Conservation (phyloP, 768 basidiomycete genomes). For the Agaricus subrufescens region DNA sequence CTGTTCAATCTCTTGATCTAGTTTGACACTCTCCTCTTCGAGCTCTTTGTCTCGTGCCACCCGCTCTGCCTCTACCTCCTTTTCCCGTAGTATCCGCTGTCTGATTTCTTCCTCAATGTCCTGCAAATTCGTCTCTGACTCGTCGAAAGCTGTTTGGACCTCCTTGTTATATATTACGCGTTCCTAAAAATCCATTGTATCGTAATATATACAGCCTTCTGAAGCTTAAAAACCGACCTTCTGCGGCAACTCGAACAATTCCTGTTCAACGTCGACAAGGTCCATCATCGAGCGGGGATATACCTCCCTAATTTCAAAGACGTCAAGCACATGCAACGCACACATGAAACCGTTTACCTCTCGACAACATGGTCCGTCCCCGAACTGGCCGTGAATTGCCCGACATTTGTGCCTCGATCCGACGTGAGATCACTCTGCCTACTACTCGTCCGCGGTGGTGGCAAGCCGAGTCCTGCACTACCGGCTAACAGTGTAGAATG, state of each 20-base stretch:
- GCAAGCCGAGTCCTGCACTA: conserved; percentile 27
- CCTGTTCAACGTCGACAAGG: conserved; percentile 85
- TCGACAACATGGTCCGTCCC: conserved; percentile 68
- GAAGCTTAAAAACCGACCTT: conserved; percentile 44
- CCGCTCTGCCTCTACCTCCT: conserved; percentile 57
- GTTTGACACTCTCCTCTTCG: conserved; percentile 77
- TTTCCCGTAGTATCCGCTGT: conserved; percentile 62
- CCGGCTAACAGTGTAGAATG: conserved; percentile 31
- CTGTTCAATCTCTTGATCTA: conserved; percentile 83
- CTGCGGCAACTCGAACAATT: conserved; percentile 85
- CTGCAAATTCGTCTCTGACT: conserved; percentile 40
- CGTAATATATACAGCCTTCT: not conserved
- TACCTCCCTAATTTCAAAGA: conserved; percentile 39
- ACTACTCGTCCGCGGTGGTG: conserved; percentile 59
- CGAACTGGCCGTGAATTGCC: conserved; percentile 34
- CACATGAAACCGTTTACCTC: conserved; percentile 39
- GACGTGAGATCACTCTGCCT: conserved; percentile 61
- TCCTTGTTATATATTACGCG: conserved; percentile 82
- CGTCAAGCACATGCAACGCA: not conserved
- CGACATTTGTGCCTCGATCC: conserved; percentile 34
- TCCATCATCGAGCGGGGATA: conserved; percentile 67
- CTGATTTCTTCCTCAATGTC: conserved; percentile 71
- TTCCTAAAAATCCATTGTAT: conserved; percentile 41
- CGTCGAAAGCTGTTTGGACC: conserved; percentile 70
- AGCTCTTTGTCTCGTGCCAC: conserved; percentile 69